Base-by-base conservation (phyloP, 306 rosid species). In the Gillenia trifoliata region DNA sequence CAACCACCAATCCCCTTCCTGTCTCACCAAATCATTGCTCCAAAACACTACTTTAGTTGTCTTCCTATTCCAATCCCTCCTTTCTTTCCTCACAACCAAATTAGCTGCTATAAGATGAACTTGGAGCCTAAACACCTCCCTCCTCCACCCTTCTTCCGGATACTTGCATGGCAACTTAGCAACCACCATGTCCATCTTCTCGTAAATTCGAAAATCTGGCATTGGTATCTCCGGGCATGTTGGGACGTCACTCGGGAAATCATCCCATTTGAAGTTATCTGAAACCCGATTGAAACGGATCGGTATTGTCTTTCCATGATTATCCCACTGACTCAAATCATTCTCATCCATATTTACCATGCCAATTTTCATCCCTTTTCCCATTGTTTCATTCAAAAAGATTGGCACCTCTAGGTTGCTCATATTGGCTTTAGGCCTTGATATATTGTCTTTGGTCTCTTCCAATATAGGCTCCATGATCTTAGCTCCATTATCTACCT, bases 1-100 rank as follows among this genome's bases (percentile, higher is more conserved):
- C 31, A 86, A 82, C 97, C 99, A 94, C 99, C 99, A 94, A 12
- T 94, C 80, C 29, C 89, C 90, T 61, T 88, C 93, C 8, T 78
- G 59, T 40, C 36, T 78, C 15, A 89, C 88, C 93, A 94, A 70
- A 28, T 94, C 97, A 31, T 81, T 82, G 84, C 99, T 94, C 84
- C 83, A 82, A 0, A 94, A 77, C 29, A 75, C 89, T 70, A 94
- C 91, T 50, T 83, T 92, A 1, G 76, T 26, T 26, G 33, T 70
- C 77, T 57, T 75, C 60, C 62, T 83, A 74, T 68, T 80, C 93
- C 85, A 72, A 50, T 89, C 91, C 68, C 71, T 86, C 75, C 72
- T 85, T 56, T 92, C 96, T 23, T 77, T 92, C 72, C 81, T 87
- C 74, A 82, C 93, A 0, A 82, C 90, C 84, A 92, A 40, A 49